These are phyloP conservation scores for Rosellinia necatrix DNA, from an alignment of 2,329 filamentous ascomycete genomes.

Conservation along the genomic window DNA sequence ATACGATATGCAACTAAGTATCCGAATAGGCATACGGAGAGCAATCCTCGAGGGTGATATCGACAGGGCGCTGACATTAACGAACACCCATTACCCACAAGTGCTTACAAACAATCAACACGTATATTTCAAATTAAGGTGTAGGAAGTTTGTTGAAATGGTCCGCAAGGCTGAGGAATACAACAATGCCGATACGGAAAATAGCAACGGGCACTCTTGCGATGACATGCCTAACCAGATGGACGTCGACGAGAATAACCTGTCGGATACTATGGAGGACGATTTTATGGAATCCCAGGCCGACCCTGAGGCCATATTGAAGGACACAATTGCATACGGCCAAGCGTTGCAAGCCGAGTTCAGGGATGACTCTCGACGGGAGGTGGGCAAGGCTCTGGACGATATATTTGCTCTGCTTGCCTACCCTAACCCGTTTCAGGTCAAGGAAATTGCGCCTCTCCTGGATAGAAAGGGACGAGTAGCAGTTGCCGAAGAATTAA, in stretches of 20 bases:
- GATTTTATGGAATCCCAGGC: slow-evolving; percentile 42
- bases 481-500: slow-evolving; percentile 88
- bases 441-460: slow-evolving; percentile 74
- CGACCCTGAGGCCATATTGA: slow-evolving; percentile 55
- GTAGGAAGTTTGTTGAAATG: slow-evolving; percentile 95
- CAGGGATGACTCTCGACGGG: slow-evolving; percentile 68
- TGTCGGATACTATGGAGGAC: slow-evolving; percentile 60
- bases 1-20: slow-evolving; percentile 14
- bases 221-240: slow-evolving; percentile 63
- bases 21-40: slow-evolving; percentile 73
- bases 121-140: slow-evolving; percentile 85
- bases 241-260: slow-evolving; percentile 48
- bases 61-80: slow-evolving; percentile 84
- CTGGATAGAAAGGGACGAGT: slow-evolving; percentile 76
- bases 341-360: slow-evolving; percentile 80
- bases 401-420: slow-evolving; percentile 90
- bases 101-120: slow-evolving; percentile 81
- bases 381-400: slow-evolving; percentile 73
- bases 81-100: slow-evolving; percentile 75
- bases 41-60: slow-evolving; percentile 92
- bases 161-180: slow-evolving; percentile 75
- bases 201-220: slow-evolving; percentile 45
- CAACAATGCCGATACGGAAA: slow-evolving; percentile 52
- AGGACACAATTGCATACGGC: slow-evolving; percentile 78
- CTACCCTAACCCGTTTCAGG: slow-evolving; percentile 79